These are phyloP conservation scores for Cyberlindnera euphorbiiphila DNA, from an alignment of 805 yeast genomes.

Conservation along the genomic window DNA sequence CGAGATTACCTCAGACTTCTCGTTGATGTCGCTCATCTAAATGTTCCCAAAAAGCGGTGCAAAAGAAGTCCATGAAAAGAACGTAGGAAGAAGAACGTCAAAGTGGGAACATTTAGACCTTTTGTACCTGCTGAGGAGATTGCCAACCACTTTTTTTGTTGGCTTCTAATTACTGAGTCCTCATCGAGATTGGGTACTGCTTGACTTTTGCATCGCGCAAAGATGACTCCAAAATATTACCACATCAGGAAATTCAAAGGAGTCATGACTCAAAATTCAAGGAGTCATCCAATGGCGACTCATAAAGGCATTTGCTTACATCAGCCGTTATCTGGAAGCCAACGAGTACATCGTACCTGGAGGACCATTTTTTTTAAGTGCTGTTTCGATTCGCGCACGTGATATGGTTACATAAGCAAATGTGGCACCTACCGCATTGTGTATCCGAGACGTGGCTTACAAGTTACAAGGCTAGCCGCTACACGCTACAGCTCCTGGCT, in stretches of 20 bases:
- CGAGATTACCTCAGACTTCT: conserved; percentile 8
- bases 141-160: conserved; percentile 3
- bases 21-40: conserved; percentile 15
- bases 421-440: too few species aligned
- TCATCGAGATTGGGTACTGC: not conserved
- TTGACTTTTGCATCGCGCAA: not conserved
- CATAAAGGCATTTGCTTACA: not conserved
- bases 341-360: too few species aligned
- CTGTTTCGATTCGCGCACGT: too few species aligned
- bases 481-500: too few species aligned
- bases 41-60: not conserved
- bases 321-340: too few species aligned
- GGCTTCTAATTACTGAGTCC: too few species aligned
- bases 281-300: conserved; percentile 9
- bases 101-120: not conserved
- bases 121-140: too few species aligned
- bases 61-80: not conserved
- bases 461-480: too few species aligned
- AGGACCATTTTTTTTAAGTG: too few species aligned
- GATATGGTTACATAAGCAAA: too few species aligned
- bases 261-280: conserved; percentile 16
- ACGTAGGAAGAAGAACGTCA: not conserved
- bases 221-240: conserved; percentile 12
- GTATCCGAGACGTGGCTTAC: too few species aligned
- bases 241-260: conserved; percentile 6